Evolutionary conservation across 192 early-diverging fungal species (phyloP), one percentile per base, ranked within the genome.

Genomic region (Lobosporangium transversale): DNA sequence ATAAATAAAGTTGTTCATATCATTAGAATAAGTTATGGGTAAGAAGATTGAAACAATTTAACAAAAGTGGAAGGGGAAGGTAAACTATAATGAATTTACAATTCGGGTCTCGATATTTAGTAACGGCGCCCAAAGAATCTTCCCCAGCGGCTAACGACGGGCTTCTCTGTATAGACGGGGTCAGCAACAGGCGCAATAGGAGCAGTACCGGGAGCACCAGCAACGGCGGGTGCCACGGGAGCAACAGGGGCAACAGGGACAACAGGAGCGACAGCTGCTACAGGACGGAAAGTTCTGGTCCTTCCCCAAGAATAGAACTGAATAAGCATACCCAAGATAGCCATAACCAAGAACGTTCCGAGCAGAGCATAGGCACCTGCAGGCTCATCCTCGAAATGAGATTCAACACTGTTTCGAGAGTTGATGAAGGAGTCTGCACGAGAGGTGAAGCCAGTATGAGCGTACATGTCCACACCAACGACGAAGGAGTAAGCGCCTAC

Each of bases 391-490:
- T 66, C 44, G 18, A 66, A 55, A 35, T 47, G 53, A 40, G 8
- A 10, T 14, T 40, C 37, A 15, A 66, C 31, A 20, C 2, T 64
- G 50, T 44, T 53, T 47, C 66, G 65, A 58, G 58, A 66, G 58
- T 76, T 76, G 71, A 67, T 61, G 45, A 76, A 76, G 17, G 64
- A 76, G 30, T 67, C 47, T 3, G 64, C 48, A 18, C 36, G 37
- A n/a, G 37, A 9, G 43, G 53, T 50, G 59, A 88, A 86, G 2
- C 85, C 87, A 26, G 86, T 87, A 40, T 84, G 82, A 0, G 80
- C 69, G 54, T 86, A 90, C 1, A 86, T 40, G 57, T 89, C 88
- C 1, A 89, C 56, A 10, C 86, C 88, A 20, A 81, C 33, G 30
- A 90, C 80, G 27, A 87, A 70, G 8, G 82, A 59, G 42, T 80